Percentiles rank a stretch among this genome's conserved stretches.
Conservation (phyloP, 2,329 filamentous ascomycete genomes). For the Rhynchosporium graminicola region DNA sequence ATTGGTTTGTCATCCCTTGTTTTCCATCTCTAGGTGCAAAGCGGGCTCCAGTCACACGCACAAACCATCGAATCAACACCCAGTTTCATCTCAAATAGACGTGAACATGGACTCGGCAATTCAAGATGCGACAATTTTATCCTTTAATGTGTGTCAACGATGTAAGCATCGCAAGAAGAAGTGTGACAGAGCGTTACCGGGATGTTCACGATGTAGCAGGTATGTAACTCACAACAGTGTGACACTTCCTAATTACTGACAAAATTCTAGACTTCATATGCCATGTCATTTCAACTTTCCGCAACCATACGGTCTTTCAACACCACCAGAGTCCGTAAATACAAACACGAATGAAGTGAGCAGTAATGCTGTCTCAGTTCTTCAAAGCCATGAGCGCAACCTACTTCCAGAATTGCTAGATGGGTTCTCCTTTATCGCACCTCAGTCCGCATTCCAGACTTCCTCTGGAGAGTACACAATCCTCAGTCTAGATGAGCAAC, state of each 20-base stretch:
- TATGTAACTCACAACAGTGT: not conserved
- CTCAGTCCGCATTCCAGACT: not conserved
- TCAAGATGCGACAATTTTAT: not conserved
- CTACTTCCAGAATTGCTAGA: not conserved
- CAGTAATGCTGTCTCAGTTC: not conserved
- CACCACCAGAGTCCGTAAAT: not conserved
- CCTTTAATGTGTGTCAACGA: conserved; percentile 18
- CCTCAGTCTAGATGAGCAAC: conserved; percentile 13
- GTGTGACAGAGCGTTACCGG: conserved; percentile 24
- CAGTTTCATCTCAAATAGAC: not conserved
- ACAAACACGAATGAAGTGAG: not conserved
- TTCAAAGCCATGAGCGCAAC: not conserved
- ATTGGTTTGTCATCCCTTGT: too few species aligned
- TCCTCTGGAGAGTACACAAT: not conserved
- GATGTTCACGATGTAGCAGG: conserved; percentile 23
- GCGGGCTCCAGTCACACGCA: too few species aligned
- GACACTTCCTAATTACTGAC: not conserved
- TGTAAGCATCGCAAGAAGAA: conserved; percentile 28
- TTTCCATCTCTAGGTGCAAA: too few species aligned
- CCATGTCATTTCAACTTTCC: not conserved
- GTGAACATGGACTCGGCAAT: not conserved
- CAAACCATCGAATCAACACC: too few species aligned
- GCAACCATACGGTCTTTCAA: not conserved
- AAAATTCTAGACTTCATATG: not conserved
- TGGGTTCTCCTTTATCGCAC: not conserved